These are phyloP conservation scores for Wickerhamomyces bovis DNA, from an alignment of 805 yeast genomes.

Conservation along the genomic window DNA sequence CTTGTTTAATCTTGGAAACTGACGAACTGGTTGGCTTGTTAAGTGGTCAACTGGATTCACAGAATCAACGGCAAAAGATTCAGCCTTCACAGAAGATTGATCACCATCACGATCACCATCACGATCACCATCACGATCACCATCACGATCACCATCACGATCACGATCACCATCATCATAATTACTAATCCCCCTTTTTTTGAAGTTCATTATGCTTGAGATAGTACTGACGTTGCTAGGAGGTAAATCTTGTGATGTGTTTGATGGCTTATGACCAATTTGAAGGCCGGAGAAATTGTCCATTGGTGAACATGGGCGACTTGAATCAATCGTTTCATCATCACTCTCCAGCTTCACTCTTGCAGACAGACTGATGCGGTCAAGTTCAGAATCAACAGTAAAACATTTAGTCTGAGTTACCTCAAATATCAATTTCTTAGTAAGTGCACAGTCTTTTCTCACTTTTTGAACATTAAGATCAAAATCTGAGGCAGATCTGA, in stretches of 20 bases:
- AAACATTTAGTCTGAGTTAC: constrained; percentile 12
- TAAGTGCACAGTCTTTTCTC: background rate
- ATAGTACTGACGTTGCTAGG: background rate
- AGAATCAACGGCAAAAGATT: background rate
- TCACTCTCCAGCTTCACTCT: background rate
- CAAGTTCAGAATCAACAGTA: constrained; percentile 11
- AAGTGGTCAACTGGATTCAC: background rate
- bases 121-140: background rate
- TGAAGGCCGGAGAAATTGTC: background rate
- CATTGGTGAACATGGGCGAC: constrained; percentile 1
- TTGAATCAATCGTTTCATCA: constrained; percentile 3
- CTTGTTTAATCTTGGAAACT: constrained; percentile 9
- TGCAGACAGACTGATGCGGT: background rate
- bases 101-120: background rate
- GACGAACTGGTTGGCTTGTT: constrained; percentile 14
- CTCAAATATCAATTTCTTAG: constrained; percentile 4
- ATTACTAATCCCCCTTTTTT: background rate
- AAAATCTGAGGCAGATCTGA: background rate
- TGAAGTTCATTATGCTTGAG: background rate
- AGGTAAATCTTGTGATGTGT: background rate
- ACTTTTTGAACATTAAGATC: background rate
- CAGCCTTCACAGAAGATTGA: background rate
- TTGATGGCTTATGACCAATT: background rate
- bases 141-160: background rate
- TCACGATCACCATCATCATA: no score